A percentile compares a stretch with the other conserved stretches of the same genome.
phyloP scores from a whole-genome alignment of 2,329 filamentous ascomycete genomes.

The Ophiostoma montium region DNA sequence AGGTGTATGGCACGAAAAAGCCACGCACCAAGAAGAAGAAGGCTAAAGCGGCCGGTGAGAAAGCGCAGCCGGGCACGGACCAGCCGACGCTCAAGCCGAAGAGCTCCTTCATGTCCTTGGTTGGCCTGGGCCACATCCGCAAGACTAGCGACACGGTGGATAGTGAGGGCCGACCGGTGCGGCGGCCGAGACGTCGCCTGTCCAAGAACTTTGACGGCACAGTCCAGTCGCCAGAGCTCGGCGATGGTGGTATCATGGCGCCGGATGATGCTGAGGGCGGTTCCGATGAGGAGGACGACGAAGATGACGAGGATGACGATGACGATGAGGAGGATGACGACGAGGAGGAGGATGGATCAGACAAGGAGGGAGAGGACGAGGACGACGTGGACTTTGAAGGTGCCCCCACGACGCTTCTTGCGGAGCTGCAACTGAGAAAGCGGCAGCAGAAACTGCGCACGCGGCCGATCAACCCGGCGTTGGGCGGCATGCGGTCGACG shows the following conservation, averaged over 20 bases:
- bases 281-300: constrained; percentile 23
- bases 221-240: not conserved
- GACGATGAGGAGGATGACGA: constrained; percentile 31
- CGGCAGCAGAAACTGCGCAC: constrained; percentile 73
- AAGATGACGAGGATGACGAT: constrained; percentile 25
- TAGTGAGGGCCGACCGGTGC: not conserved
- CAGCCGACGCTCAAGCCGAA: constrained; percentile 15
- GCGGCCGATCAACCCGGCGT: constrained; percentile 45
- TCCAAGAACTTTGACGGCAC: constrained; percentile 9
- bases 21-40: constrained; percentile 24
- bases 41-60: not conserved
- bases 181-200: constrained; percentile 11
- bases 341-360: constrained; percentile 30
- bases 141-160: constrained; percentile 12
- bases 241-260: constrained; percentile 3
- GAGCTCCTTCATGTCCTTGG: constrained; percentile 34
- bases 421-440: constrained; percentile 84
- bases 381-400: constrained; percentile 45
- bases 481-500: constrained; percentile 77
- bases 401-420: constrained; percentile 76
- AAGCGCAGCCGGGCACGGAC: constrained; percentile 17
- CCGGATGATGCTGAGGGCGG: constrained; percentile 17
- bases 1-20: constrained; percentile 56
- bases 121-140: constrained; percentile 22
- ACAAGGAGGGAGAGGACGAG: too few relatives aligned